Conservation (phyloP, 805 yeast species). For the Schwanniomyces sp. region DNA sequence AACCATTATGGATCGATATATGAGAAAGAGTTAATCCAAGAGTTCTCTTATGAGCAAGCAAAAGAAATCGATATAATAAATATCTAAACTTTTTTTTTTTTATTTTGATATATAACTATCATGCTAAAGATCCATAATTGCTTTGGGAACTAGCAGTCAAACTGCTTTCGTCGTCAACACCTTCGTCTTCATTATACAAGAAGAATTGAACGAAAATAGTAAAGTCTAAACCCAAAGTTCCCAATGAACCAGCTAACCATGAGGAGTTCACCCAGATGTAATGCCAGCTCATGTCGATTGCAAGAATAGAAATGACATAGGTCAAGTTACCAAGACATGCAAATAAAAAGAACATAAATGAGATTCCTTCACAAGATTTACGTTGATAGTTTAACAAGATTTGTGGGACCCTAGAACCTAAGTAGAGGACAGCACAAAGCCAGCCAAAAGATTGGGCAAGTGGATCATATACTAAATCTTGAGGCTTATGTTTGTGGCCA, state of each 20-base stretch:
- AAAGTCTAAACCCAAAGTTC: constrained; percentile 82
- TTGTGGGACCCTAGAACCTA: constrained; percentile 93
- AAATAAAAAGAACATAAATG: constrained; percentile 88
- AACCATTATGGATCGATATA: no score
- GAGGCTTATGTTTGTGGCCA: constrained; percentile 28
- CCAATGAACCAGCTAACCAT: constrained; percentile 91
- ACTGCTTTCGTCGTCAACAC: constrained; percentile 2
- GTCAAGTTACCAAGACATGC: constrained; percentile 94
- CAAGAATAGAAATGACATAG: constrained; percentile 81
- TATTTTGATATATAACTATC: neutral
- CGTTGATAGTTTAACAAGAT: constrained; percentile 79
- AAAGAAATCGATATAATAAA: neutral
- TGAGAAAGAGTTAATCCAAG: no score
- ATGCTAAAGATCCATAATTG: constrained; percentile 3
- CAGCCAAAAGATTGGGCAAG: constrained; percentile 88
- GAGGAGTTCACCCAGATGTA: constrained; percentile 81
- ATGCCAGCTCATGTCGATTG: constrained; percentile 66
- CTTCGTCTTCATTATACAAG: constrained; percentile 52
- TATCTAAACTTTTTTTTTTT: neutral
- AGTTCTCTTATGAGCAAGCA: neutral
- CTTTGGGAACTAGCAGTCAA: constrained; percentile 1
- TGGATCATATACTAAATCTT: constrained; percentile 62
- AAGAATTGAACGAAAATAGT: constrained; percentile 85
- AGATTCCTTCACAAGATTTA: constrained; percentile 93
- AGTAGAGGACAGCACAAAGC: constrained; percentile 69